Base-by-base conservation (phyloP, 169 alveolate species). In the Eimeria maxima region DNA sequence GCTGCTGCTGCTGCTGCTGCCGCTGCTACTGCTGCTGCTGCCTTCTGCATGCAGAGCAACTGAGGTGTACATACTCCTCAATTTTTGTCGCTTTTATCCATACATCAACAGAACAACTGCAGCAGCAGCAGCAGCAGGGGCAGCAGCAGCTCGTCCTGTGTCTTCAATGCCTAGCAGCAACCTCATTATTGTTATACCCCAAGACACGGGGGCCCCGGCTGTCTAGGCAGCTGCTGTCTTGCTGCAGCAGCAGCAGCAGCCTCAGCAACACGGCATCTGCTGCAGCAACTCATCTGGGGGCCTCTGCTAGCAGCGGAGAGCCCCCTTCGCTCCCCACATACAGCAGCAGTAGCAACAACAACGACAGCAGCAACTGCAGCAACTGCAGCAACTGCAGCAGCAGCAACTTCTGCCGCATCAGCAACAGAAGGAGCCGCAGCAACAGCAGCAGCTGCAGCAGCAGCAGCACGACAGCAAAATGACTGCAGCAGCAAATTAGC, bases 1-100 rank as follows among this genome's bases (percentile, higher is more conserved):
- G 11, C 24, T 53, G 63, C 74, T 65, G 74, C 74, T 69, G 78
- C 78, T 69, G 14, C 78, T 74, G 86, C 86, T 33, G 86, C 57
- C 38, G 86, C 53, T 38, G 86, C 86, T 33, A 42, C 86, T 18
- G 55, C 86, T 53, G 57, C 33, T 16, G 57, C 57, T 33, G 53
- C 33, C 27, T 55, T 33, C 38, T 33, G 38, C 38, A 74, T 38
- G 60, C 18, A n/a, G 86, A 38, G 33, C 33, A 44, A 60, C 47
- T 6, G 86, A 3, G 33, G 22, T 33, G 18, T 16, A 0, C 78
- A 24, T 6, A 29, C 38, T 33, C 38, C 38, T 33, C 38, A 33
- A 33, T 33, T 33, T 33, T 33, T 33, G 38, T 33, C 38, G 38
- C 38, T 33, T 33, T 33, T 33, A 0, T 1, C 7, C 10, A 24